Evolutionary conservation across 148 eudicot species (phyloP).

Genomic region (Arctostaphylos glauca): DNA sequence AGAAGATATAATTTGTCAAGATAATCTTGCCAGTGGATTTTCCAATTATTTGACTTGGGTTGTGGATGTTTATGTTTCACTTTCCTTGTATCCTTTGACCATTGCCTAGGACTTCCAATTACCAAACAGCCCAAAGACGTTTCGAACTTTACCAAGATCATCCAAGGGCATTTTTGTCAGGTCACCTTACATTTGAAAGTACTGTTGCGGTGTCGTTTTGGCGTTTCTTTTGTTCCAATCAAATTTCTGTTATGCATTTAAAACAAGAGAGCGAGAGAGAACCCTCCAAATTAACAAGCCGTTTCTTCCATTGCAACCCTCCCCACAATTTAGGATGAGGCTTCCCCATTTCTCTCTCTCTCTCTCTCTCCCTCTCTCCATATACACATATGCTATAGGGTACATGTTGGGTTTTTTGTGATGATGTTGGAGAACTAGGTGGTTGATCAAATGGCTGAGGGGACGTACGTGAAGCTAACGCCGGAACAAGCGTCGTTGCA

Average conservation of each 20-base stretch:
- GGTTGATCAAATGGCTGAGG: conserved; percentile 25
- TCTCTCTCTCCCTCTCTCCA: conserved; percentile 2
- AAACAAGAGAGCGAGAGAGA: conserved; percentile 5
- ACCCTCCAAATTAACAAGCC: conserved; percentile 4
- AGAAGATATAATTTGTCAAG: too few relatives aligned
- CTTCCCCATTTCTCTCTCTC: too few relatives aligned
- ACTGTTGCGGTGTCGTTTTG: not conserved
- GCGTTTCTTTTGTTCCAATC: not conserved
- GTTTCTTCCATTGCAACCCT: not conserved
- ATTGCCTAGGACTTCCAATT: too few relatives aligned
- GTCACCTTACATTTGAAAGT: not conserved
- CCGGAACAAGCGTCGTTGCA: conserved; percentile 40
- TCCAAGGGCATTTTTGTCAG: not conserved
- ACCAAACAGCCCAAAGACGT: too few relatives aligned
- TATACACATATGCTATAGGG: not conserved
- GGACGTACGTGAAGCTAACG: conserved; percentile 54
- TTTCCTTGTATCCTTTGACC: too few relatives aligned
- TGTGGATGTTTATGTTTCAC: too few relatives aligned
- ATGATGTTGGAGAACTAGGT: not conserved
- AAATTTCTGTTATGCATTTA: not conserved
- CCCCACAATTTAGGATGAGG: conserved; percentile 19
- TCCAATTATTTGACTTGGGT: too few relatives aligned
- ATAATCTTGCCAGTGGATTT: too few relatives aligned
- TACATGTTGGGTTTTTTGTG: not conserved
- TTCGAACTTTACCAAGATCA: too few relatives aligned